Percentiles rank a stretch among this genome's conserved stretches.
Evolutionary conservation across 331 rosid species (phyloP).

Genomic region (Ulmus americana): DNA sequence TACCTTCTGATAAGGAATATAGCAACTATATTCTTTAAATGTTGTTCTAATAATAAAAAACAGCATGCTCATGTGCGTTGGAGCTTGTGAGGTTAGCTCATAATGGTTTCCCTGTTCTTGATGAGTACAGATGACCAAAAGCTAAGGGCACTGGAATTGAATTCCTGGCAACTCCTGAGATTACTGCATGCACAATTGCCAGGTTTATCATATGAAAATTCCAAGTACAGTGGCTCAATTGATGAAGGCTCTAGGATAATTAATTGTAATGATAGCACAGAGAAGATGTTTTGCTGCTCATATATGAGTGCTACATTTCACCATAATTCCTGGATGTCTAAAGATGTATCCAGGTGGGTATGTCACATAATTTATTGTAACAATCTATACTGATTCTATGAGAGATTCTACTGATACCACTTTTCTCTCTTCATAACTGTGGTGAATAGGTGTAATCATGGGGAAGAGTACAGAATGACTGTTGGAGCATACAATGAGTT

Average conservation of each 20-base stretch:
- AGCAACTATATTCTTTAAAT: neutral
- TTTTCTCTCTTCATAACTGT: conserved; percentile 13
- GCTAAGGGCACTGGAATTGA: conserved; percentile 76
- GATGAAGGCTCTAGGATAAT: conserved; percentile 30
- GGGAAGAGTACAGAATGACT: conserved; percentile 36
- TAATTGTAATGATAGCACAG: conserved; percentile 51
- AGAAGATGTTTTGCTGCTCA: conserved; percentile 58
- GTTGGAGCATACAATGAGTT: conserved; percentile 64
- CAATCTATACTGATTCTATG: conserved; percentile 18
- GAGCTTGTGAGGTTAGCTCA: conserved; percentile 3
- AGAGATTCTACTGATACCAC: conserved; percentile 16
- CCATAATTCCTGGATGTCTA: conserved; percentile 62
- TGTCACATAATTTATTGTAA: conserved; percentile 15
- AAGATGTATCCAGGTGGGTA: conserved; percentile 45
- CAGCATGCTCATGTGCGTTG: neutral
- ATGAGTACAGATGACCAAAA: conserved; percentile 50
- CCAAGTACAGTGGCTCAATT: conserved; percentile 41
- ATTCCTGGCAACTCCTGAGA: conserved; percentile 87
- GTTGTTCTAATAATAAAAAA: neutral
- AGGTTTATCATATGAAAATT: conserved; percentile 53
- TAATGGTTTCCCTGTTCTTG: conserved; percentile 13
- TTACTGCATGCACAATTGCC: conserved; percentile 78
- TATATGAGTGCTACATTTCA: conserved; percentile 55
- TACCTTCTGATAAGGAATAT: neutral
- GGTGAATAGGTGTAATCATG: conserved; percentile 35